Percentiles rank a stretch among this genome's conserved stretches.
phyloP scores from a whole-genome alignment of 345 rosid genomes.

The sweet orange (Citrus sinensis) region DNA sequence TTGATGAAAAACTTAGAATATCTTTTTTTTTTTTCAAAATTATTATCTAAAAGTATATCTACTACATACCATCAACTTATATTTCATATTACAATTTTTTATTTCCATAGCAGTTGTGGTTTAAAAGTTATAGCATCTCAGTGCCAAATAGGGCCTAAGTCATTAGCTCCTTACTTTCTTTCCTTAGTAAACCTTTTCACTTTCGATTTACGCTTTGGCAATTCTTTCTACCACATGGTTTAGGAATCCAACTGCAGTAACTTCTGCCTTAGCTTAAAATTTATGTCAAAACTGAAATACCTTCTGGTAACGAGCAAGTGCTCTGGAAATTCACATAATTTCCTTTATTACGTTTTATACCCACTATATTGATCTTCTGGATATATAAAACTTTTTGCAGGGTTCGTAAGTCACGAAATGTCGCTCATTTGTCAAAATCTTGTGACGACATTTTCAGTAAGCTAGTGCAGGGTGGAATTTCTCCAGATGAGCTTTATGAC shows the following conservation, averaged over 20 bases:
- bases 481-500: conserved; percentile 71
- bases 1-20: too few relatives aligned
- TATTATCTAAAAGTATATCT: too few relatives aligned
- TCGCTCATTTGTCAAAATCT: conserved; percentile 67
- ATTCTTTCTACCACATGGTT: neutral
- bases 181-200: neutral
- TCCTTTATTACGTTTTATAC: neutral
- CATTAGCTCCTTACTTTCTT: neutral
- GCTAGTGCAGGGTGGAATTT: conserved; percentile 74
- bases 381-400: conserved; percentile 38
- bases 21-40: too few relatives aligned
- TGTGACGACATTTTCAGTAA: conserved; percentile 85
- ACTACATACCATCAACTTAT: too few relatives aligned
- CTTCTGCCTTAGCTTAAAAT: neutral
- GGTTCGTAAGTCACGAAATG: conserved; percentile 59
- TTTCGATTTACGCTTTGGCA: neutral
- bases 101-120: too few relatives aligned
- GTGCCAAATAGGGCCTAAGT: neutral
- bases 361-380: neutral
- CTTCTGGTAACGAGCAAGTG: neutral
- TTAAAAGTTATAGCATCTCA: too few relatives aligned
- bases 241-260: neutral
- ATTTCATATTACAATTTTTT: too few relatives aligned
- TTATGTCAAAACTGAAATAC: neutral
- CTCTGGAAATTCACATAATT: neutral